These are phyloP conservation scores for Cladosporium halotolerans DNA, from an alignment of 2,329 filamentous ascomycete genomes.

Conservation along the genomic window DNA sequence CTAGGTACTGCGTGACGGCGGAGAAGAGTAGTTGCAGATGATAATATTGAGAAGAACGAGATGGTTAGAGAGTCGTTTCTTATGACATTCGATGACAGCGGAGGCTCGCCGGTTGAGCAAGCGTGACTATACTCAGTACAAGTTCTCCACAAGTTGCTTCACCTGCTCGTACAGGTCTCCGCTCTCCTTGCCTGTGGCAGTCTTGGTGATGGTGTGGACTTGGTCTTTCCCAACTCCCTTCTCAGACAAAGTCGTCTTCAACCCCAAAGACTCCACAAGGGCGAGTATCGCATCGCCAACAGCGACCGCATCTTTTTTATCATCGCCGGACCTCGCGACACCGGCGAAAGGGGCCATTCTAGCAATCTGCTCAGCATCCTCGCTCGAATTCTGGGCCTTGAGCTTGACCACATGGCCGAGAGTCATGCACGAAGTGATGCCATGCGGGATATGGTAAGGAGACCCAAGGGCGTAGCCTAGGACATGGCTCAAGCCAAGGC, in stretches of 20 bases:
- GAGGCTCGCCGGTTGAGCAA: too few species aligned
- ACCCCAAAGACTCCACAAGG: constrained; percentile 38
- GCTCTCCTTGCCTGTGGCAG: constrained; percentile 38
- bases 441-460: constrained; percentile 52
- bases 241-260: constrained; percentile 42
- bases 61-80: too few species aligned
- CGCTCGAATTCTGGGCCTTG: constrained; percentile 39
- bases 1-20: too few species aligned
- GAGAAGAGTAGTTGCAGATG: too few species aligned
- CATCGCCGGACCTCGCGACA: constrained; percentile 33
- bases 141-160: constrained; percentile 35
- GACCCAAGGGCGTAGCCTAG: constrained; percentile 47
- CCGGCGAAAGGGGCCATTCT: constrained; percentile 41
- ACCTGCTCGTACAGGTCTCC: constrained; percentile 40
- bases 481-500: constrained; percentile 40
- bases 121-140: constrained; percentile 29
- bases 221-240: constrained; percentile 40
- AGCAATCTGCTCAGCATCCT: constrained; percentile 42
- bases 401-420: constrained; percentile 50
- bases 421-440: constrained; percentile 50
- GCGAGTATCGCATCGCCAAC: constrained; percentile 41
- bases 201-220: constrained; percentile 38
- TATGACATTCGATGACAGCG: too few species aligned
- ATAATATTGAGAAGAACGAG: too few species aligned
- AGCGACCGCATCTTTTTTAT: constrained; percentile 37